Evolutionary conservation across 1,284 basidiomycete genomes (phyloP), one percentile per base, ranked within the genome.

Genomic region (Athelia sp.): DNA sequence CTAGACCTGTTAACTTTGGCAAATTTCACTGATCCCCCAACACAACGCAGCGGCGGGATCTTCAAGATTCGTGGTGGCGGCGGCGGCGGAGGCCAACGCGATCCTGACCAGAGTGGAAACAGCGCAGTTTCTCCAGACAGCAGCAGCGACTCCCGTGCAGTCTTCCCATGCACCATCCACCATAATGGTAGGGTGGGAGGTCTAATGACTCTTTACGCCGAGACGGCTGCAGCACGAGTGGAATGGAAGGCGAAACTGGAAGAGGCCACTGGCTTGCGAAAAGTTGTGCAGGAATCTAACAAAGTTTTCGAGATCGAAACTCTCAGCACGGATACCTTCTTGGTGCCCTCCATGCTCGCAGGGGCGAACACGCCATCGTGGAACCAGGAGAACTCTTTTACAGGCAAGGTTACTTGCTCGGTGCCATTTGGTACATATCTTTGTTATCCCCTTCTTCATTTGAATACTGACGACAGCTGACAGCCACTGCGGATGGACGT

Each of bases 161-260:
- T 95, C 8, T 95, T 80, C 56, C 93, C 93, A 0, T 89, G 88
- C 60, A 88, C 85, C 0, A 81, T 96, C 46, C 86, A 91, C 58
- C 88, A 93, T 59, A 89, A 87, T 48, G 93, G 91, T 4, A 78
- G 90, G 35, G 71, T 85, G 23, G 90, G 91, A 9, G 93, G 94
- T 1, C 69, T 84, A 10, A 90, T 90, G 61, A 87, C 88, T 1
- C 69, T 98, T 4, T 98, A 90, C 66, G 87, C 93, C 1, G 93
- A 98, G 52, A 82, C 85, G 1, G 72, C 79, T 8, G 76, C 81
- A n/a, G 76, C 78, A 2, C 81, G 95, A 1, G 63, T 72, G 14
- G 90, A 94, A 52, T 99, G 97, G 97, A 87, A 89, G 62, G 75
- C 83, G 58, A 94, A 92, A 68, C 69, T 98, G 11, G 84, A 92